Conservation (phyloP, 2,329 filamentous ascomycete species). For the Aspergillus nomiae region DNA sequence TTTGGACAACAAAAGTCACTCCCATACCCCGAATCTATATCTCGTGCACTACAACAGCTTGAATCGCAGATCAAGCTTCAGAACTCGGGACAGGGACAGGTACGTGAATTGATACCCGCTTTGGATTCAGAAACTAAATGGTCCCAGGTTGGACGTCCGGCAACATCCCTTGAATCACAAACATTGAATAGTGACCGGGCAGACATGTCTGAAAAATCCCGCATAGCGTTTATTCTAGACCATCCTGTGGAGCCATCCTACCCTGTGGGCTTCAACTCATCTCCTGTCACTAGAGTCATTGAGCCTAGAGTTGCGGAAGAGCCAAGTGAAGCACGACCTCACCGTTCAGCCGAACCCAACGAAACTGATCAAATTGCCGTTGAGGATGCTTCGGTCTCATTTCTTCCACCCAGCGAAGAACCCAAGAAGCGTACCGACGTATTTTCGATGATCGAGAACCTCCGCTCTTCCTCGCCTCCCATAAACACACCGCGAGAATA, state of each 20-base stretch:
- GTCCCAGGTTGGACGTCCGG: background rate
- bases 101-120: conserved; percentile 14
- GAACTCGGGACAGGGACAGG: conserved; percentile 44
- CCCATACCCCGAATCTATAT: conserved; percentile 66
- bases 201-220: conserved; percentile 15
- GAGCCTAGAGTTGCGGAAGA: conserved; percentile 25
- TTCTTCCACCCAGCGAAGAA: conserved; percentile 57
- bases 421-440: conserved; percentile 69
- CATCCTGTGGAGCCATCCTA: conserved; percentile 13
- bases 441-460: conserved; percentile 67
- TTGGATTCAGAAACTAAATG: conserved; percentile 6
- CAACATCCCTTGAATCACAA: background rate
- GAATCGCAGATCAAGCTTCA: conserved; percentile 56
- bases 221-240: conserved; percentile 21
- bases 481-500: conserved; percentile 28
- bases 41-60: conserved; percentile 62
- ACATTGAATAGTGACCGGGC: background rate
- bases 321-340: conserved; percentile 30
- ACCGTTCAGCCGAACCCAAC: conserved; percentile 50
- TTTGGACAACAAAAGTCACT: conserved; percentile 64
- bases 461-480: conserved; percentile 54
- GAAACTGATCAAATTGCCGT: conserved; percentile 69
- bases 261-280: conserved; percentile 28
- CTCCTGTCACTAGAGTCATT: conserved; percentile 26
- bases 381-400: conserved; percentile 62